Base-by-base conservation (phyloP, 768 basidiomycete species). In the Auricularia sp. region DNA sequence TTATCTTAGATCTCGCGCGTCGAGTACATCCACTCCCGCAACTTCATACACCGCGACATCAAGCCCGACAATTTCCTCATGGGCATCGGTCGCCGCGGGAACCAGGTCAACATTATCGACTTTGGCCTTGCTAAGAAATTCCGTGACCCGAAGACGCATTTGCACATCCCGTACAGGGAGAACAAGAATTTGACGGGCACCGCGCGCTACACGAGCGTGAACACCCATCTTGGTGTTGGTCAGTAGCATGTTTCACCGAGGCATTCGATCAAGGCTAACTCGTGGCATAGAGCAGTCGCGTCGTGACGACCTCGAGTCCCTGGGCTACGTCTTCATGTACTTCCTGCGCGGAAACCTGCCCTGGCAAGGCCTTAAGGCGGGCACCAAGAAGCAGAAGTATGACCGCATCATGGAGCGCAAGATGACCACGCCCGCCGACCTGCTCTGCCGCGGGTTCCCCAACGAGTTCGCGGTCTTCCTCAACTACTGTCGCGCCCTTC, bases 381-480 rank as follows among this genome's bases (percentile, higher is more conserved):
- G 96, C 47, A 99, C 97, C 66, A 99, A 99, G 92, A 99, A 99
- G 86, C 97, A 99, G 83, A 99, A 99, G 81, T 98, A 98, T 77
- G 97, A 98, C 78, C 89, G 97, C 67, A 99, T 99, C 80, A 99
- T 99, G 97, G 97, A 99, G 80, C 98, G 98, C 86, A 99, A 99
- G 86, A 98, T 99, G 94, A 98, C 97, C 44, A 97, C 94, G 0
- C 92, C 94, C 24, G 95, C 92, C 61, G 94, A 98, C 75, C 82
- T 96, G 65, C 86, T 99, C 34, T 98, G 96, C 81, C 94, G 96
- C 70, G 94, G 93, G n/a, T 98, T 97, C 85, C 96, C 97, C 67
- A 95, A 94, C 81, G 97, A 99, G 79, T 97, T 98, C 69, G 96
- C 94, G 51, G 97, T 98, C 71, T 98, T 98, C 85, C 81, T 99